A percentile compares a stretch with the other conserved stretches of the same genome.
phyloP scores from a whole-genome alignment of 2,329 filamentous ascomycete species.

The Keithomyces neogunnii region DNA sequence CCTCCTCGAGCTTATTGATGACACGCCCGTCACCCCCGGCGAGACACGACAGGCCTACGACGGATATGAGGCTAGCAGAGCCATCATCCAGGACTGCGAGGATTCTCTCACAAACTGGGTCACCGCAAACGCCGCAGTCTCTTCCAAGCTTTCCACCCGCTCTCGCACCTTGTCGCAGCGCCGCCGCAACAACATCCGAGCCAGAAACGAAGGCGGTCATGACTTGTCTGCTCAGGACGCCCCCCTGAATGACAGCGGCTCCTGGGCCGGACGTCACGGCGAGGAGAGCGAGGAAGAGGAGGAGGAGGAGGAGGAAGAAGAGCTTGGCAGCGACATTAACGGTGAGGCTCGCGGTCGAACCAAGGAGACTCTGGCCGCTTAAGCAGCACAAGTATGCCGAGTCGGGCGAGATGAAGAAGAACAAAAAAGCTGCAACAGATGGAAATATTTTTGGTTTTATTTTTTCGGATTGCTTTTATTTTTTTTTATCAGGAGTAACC shows the following conservation, averaged over 20 bases:
- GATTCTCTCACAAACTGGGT: constrained; percentile 98
- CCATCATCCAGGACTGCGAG: constrained; percentile 98
- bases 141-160: constrained; percentile 77
- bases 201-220: constrained; percentile 61
- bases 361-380: constrained; percentile 42
- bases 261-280: constrained; percentile 69
- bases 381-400: constrained; percentile 10
- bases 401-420: neutral
- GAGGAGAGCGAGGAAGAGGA: constrained; percentile 59
- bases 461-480: neutral
- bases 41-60: constrained; percentile 95
- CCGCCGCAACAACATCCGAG: constrained; percentile 62
- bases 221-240: constrained; percentile 79
- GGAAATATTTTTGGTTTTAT: neutral
- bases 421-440: neutral
- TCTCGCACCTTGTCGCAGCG: constrained; percentile 82
- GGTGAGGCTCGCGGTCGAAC: constrained; percentile 49
- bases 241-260: constrained; percentile 68
- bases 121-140: constrained; percentile 78
- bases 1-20: constrained; percentile 91
- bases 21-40: constrained; percentile 92
- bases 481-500: neutral
- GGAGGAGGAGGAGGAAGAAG: constrained; percentile 55
- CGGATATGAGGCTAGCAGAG: constrained; percentile 96
- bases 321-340: constrained; percentile 43